Evolutionary conservation across 2,329 filamentous ascomycete species (phyloP), one percentile per base, ranked within the genome.

Genomic region (Verticillium zaregamsianum): DNA sequence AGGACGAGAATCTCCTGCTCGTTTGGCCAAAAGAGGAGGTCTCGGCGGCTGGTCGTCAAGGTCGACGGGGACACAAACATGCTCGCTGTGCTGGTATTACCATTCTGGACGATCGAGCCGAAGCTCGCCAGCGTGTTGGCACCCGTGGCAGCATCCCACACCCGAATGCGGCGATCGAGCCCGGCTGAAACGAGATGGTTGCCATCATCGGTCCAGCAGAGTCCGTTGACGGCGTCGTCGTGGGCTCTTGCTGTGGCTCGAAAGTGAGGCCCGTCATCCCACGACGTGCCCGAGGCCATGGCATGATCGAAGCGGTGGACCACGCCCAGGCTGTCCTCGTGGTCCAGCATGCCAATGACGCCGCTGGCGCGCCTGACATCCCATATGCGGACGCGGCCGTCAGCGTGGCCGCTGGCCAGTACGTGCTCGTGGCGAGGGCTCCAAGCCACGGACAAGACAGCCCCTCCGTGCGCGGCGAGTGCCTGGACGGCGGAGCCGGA

Each of bases 91-190:
- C 83, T 84, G 7, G 89, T 78, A 67, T 84, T 87, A 23, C 83
- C 84, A 72, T 97, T 97, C 68, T 88, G 89, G 49, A 97, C 82
- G 32, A 88, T 82, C 1, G 93, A 91, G 0, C 93, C 93, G 71
- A 97, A 98, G 72, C 90, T 93, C 0, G 90, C 91, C 6, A 97
- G 85, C 0, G 91, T 96, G 73, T 98, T 97, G 20, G 90, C 90
- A 2, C 93, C 92, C 0, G 86, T 91, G 0, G 82, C 82, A 2
- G 90, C 86, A 71, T 97, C 85, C 94, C 94, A 98, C 1, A 97
- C 91, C 5, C 93, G 86, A 65, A 98, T 89, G 9, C 90, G 86
- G 57, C 91, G 83, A 72, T 98, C 95, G 62, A 96, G 90, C 0
- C 93, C 93, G 2, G 91, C 85, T 0, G 90, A 92, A 14, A 97